These are phyloP conservation scores for Blastobotrys capitulatus DNA, from an alignment of 1,139 yeast genomes.

Conservation along the genomic window DNA sequence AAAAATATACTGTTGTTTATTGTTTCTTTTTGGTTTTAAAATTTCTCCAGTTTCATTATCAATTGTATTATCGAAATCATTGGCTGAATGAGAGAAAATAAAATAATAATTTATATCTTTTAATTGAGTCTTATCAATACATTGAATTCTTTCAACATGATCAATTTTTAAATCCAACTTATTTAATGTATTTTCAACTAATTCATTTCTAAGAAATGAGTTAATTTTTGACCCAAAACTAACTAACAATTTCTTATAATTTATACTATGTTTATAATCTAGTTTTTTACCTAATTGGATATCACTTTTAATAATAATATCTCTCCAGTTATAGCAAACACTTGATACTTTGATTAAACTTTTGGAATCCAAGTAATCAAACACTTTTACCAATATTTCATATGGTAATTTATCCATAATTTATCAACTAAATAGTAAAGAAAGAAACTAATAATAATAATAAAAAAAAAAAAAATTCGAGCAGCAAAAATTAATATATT, in stretches of 20 bases:
- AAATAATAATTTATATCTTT: not conserved
- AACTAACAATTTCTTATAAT: not conserved
- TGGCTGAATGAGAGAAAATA: not conserved
- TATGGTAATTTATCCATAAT: not conserved
- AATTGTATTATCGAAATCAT: not conserved
- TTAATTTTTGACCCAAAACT: conserved; percentile 1
- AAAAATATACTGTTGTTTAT: not conserved
- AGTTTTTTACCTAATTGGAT: not conserved
- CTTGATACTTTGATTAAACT: not conserved
- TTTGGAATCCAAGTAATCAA: not conserved
- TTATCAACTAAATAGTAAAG: not conserved
- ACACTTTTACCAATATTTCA: conserved; percentile 1
- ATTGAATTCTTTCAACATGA: not conserved
- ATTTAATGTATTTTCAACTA: not conserved
- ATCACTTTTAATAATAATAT: not conserved
- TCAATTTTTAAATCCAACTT: not conserved
- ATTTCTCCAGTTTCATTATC: conserved; percentile 1
- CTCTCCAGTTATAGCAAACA: conserved; percentile 2
- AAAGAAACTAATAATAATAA: not conserved
- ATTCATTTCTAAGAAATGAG: not conserved
- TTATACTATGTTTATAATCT: not conserved
- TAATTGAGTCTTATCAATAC: not conserved
- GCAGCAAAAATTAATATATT: not conserved
- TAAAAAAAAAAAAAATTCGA: no score
- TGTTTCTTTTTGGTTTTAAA: no score